Percentiles rank a stretch among this genome's conserved stretches.
phyloP scores from a whole-genome alignment of 345 rosid genomes.

The Combretum micranthum region DNA sequence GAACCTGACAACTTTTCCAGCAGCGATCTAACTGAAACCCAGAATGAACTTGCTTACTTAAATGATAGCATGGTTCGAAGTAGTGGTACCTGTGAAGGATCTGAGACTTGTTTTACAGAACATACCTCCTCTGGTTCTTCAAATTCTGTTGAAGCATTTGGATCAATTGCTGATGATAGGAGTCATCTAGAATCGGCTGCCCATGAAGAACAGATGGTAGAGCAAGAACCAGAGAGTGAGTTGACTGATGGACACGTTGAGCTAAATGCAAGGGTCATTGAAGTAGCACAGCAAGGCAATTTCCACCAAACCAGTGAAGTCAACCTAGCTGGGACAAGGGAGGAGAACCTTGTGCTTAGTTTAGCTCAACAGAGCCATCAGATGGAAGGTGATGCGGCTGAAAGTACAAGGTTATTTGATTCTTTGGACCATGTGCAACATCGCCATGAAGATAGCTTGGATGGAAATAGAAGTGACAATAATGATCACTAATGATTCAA shows the following conservation, averaged over 20 bases:
- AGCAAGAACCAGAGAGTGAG: slow-evolving; percentile 34
- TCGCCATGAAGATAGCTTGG: slow-evolving; percentile 28
- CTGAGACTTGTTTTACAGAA: slow-evolving; percentile 26
- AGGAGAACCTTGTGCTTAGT: slow-evolving; percentile 19
- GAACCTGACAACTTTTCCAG: slow-evolving; percentile 54
- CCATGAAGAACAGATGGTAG: slow-evolving; percentile 34
- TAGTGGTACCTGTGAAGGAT: slow-evolving; percentile 26
- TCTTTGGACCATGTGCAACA: slow-evolving; percentile 28
- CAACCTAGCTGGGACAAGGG: slow-evolving; percentile 22
- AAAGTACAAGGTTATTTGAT: slow-evolving; percentile 19
- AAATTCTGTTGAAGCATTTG: neutral
- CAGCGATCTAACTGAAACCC: slow-evolving; percentile 32
- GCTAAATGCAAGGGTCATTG: slow-evolving; percentile 6
- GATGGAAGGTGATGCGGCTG: slow-evolving; percentile 26
- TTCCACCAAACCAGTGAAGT: neutral
- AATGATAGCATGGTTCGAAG: slow-evolving; percentile 23
- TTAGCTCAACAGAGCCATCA: slow-evolving; percentile 16
- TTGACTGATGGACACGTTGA: slow-evolving; percentile 26
- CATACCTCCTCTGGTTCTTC: slow-evolving; percentile 17
- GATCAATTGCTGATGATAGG: slow-evolving; percentile 16
- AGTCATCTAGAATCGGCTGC: slow-evolving; percentile 35
- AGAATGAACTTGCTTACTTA: slow-evolving; percentile 34
- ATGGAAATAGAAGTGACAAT: slow-evolving; percentile 31
- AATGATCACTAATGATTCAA: slow-evolving; percentile 32
- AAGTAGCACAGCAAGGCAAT: neutral